Evolutionary conservation across 23 red algal species (phyloP).

Genomic region (Chondrus crispus): DNA sequence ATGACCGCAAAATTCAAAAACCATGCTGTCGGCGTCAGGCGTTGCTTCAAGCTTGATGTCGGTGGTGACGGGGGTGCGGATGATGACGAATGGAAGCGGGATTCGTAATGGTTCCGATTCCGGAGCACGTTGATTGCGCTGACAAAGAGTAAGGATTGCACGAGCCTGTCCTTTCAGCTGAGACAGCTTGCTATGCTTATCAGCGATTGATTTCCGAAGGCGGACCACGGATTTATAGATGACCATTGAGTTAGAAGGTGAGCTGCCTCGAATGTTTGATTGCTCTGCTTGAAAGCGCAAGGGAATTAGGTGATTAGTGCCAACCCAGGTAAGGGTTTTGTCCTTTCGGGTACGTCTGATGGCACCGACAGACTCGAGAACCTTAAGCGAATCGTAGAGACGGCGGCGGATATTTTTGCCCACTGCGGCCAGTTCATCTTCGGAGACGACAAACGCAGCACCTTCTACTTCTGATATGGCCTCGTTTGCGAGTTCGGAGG

Average conservation of each 20-base stretch:
- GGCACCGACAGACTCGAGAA: slow-evolving; percentile 41
- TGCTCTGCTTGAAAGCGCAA: background rate
- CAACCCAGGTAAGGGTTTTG: slow-evolving; percentile 47
- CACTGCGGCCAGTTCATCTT: slow-evolving; percentile 20
- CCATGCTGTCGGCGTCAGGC: background rate
- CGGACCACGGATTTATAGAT: background rate
- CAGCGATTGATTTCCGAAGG: background rate
- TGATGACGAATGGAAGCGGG: slow-evolving; percentile 53
- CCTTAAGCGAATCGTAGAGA: slow-evolving; percentile 64
- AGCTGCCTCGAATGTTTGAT: background rate
- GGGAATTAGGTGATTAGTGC: slow-evolving; percentile 13
- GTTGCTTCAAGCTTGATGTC: slow-evolving; percentile 33
- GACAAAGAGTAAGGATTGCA: background rate
- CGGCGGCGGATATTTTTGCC: slow-evolving; percentile 63
- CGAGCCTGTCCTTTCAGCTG: background rate
- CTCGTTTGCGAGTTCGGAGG: background rate
- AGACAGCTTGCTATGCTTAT: background rate
- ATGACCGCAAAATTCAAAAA: background rate
- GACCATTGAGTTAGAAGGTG: background rate
- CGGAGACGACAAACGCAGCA: background rate
- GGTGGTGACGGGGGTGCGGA: slow-evolving; percentile 17
- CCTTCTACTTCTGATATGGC: slow-evolving; percentile 2
- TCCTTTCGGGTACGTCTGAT: slow-evolving; percentile 1
- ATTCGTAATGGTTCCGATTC: background rate
- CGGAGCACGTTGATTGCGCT: background rate